Conservation (phyloP, 208 protist genomes). For the Trypanosomatidae sp. region DNA sequence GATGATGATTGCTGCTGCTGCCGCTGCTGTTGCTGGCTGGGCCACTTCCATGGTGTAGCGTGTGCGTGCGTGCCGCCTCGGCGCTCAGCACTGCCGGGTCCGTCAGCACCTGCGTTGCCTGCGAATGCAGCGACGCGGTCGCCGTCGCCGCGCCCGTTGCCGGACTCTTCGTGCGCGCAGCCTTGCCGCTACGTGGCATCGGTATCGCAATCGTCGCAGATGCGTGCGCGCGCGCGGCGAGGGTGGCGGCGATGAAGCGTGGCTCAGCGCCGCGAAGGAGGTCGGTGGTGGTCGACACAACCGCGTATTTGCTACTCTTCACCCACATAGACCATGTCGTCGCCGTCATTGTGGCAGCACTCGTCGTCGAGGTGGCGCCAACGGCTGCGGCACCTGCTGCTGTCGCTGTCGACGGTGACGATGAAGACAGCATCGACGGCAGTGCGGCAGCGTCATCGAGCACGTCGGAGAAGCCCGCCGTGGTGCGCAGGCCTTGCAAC, state of each 20-base stretch:
- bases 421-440: too few relatives aligned
- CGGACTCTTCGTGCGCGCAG: conserved; percentile 34
- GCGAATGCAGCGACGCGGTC: conserved; percentile 5
- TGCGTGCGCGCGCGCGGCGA: conserved; percentile 16
- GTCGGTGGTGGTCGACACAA: conserved; percentile 16
- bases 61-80: conserved; percentile 46
- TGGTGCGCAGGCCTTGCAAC: conserved; percentile 18
- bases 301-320: conserved; percentile 46
- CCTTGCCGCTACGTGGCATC: conserved; percentile 71
- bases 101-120: conserved; percentile 20
- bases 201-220: conserved; percentile 59
- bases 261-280: conserved; percentile 19
- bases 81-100: conserved; percentile 72
- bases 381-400: conserved; percentile 2
- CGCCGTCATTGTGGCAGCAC: conserved; percentile 8
- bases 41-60: too few relatives aligned
- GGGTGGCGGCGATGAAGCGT: conserved; percentile 14
- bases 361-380: conserved; percentile 2
- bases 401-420: too few relatives aligned
- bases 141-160: conserved; percentile 8
- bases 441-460: conserved; percentile 47
- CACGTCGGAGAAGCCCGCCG: conserved; percentile 46
- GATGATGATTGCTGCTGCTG: background rate
- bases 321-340: conserved; percentile 57
- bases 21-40: too few relatives aligned